These are phyloP conservation scores for Calonectria honghensis DNA, from an alignment of 2,329 filamentous ascomycete species.

Conservation along the genomic window DNA sequence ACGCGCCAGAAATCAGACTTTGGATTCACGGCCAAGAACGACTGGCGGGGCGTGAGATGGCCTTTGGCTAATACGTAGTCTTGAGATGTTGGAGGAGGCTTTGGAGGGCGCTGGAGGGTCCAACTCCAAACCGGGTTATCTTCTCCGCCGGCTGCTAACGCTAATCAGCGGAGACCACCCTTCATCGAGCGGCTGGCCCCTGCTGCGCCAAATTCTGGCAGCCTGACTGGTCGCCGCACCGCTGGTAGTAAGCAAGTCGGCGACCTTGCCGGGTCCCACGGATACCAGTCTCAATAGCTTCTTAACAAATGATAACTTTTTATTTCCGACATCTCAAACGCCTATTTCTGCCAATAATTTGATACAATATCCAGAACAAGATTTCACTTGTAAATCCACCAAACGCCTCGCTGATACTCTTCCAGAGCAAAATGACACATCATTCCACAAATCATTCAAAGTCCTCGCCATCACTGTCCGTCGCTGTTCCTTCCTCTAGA, in stretches of 20 bases:
- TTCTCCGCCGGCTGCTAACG: slow-evolving; percentile 26
- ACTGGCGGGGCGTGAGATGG: slow-evolving; percentile 17
- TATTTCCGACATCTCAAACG: slow-evolving; percentile 17
- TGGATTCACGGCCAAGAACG: slow-evolving; percentile 2
- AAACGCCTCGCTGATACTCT: slow-evolving; percentile 44
- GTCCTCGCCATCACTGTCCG: slow-evolving; percentile 67
- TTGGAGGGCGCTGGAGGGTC: slow-evolving; percentile 15
- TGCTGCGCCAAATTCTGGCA: slow-evolving; percentile 13
- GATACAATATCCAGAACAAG: slow-evolving; percentile 13
- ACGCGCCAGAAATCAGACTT: background rate
- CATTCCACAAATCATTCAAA: slow-evolving; percentile 57
- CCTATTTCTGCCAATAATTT: slow-evolving; percentile 3
- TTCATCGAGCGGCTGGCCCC: slow-evolving; percentile 1
- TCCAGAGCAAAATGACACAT: slow-evolving; percentile 20
- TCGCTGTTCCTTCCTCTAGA: slow-evolving; percentile 71
- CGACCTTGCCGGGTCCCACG: background rate
- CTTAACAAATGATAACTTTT: slow-evolving; percentile 1
- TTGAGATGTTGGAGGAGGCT: slow-evolving; percentile 27
- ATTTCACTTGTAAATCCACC: slow-evolving; percentile 11
- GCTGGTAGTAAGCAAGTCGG: slow-evolving; percentile 8
- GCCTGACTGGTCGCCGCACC: slow-evolving; percentile 9
- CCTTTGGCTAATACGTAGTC: background rate
- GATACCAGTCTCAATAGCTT: background rate
- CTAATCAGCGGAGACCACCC: slow-evolving; percentile 11
- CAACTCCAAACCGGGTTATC: slow-evolving; percentile 35